Evolutionary conservation across 2,329 filamentous ascomycete species (phyloP).

Genomic region (Xylaria sp.): DNA sequence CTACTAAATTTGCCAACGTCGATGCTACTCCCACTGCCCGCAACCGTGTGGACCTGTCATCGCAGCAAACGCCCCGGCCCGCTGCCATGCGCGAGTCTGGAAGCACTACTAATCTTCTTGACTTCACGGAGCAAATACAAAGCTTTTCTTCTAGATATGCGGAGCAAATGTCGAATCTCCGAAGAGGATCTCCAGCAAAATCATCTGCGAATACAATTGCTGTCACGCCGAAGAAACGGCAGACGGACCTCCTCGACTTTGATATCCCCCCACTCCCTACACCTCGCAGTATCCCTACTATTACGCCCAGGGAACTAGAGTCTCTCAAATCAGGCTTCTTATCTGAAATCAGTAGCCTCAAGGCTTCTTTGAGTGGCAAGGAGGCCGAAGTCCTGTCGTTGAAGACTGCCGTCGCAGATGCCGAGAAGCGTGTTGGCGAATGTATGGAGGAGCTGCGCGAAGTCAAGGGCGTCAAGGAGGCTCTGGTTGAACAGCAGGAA

Average conservation of each 20-base stretch:
- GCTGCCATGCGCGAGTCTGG: constrained; percentile 55
- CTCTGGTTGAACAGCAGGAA: constrained; percentile 77
- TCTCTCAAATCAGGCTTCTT: constrained; percentile 89
- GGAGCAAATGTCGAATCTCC: constrained; percentile 55
- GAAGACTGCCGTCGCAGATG: constrained; percentile 87
- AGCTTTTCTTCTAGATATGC: constrained; percentile 43
- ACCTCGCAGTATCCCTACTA: constrained; percentile 87
- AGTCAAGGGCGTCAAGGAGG: constrained; percentile 75
- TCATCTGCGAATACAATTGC: constrained; percentile 43
- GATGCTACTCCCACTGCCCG: constrained; percentile 54
- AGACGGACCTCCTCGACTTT: constrained; percentile 83
- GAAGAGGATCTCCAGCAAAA: constrained; percentile 58
- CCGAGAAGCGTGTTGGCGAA: constrained; percentile 90
- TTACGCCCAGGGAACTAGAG: constrained; percentile 92
- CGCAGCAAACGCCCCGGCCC: constrained; percentile 51
- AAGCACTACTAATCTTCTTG: constrained; percentile 82
- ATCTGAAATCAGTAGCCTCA: constrained; percentile 93
- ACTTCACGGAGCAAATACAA: constrained; percentile 81
- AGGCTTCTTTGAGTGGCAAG: constrained; percentile 89
- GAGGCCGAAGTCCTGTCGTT: constrained; percentile 90
- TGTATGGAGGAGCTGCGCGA: constrained; percentile 85
- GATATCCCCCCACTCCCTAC: constrained; percentile 95
- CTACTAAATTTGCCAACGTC: constrained; percentile 61
- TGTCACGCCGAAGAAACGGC: constrained; percentile 62
- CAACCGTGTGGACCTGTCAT: constrained; percentile 49